Conservation (phyloP, 805 yeast species). For the Clavispora phyllophila region DNA sequence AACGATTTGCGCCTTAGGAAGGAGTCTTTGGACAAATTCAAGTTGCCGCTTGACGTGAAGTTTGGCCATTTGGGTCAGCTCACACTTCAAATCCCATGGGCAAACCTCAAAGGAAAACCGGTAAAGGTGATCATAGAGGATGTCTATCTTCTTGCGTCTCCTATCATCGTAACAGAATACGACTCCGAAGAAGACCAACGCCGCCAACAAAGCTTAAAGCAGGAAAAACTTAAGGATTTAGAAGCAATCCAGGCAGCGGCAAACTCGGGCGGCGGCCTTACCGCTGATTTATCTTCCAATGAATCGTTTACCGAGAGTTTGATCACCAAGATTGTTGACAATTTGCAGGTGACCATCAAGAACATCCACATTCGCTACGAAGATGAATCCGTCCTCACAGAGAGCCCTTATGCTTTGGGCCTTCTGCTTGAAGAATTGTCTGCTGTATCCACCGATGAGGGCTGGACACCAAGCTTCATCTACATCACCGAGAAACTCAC, state of each 20-base stretch:
- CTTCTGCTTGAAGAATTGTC: conserved; percentile 79
- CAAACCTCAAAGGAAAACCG: conserved; percentile 87
- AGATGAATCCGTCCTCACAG: conserved; percentile 67
- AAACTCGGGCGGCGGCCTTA: conserved; percentile 21
- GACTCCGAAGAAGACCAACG: conserved; percentile 55
- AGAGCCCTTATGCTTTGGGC: conserved; percentile 76
- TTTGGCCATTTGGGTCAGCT: conserved; percentile 89
- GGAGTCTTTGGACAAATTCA: conserved; percentile 82
- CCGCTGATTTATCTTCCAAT: conserved; percentile 40
- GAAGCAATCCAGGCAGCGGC: conserved; percentile 55
- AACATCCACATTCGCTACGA: conserved; percentile 92
- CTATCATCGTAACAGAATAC: conserved; percentile 54
- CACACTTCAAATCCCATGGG: conserved; percentile 93
- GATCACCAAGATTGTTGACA: conserved; percentile 86
- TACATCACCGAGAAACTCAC: conserved; percentile 63
- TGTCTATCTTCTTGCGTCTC: conserved; percentile 76
- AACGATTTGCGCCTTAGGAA: conserved; percentile 72
- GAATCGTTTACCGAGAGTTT: conserved; percentile 84
- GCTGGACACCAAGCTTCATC: conserved; percentile 83
- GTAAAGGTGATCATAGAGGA: conserved; percentile 85
- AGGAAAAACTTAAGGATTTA: conserved; percentile 60
- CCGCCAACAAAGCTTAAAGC: conserved; percentile 58
- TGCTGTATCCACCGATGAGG: conserved; percentile 81
- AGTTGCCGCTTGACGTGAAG: conserved; percentile 80
- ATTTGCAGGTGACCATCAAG: conserved; percentile 83